A percentile compares a stretch with the other conserved stretches of the same genome.
Evolutionary conservation across 2,329 filamentous ascomycete genomes (phyloP).

Genomic region (Hymenoscyphus fructigenus): DNA sequence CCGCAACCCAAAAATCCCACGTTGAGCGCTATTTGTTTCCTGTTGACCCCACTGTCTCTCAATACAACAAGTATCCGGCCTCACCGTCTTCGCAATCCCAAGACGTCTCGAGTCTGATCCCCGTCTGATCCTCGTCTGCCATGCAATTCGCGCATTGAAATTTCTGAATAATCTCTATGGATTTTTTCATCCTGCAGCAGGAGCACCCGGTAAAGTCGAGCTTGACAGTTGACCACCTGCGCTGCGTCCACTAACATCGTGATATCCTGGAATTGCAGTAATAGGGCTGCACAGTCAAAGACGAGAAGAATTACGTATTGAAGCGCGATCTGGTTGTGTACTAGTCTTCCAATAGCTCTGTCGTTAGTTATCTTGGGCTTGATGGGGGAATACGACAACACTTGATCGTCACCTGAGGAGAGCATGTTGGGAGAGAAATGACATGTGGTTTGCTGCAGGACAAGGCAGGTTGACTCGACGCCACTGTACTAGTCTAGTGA

Average conservation of each 20-base stretch:
- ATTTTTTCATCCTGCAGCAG: background rate
- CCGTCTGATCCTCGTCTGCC: background rate
- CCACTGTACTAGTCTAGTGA: too few species aligned
- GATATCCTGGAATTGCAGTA: background rate
- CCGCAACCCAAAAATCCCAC: background rate
- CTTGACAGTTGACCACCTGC: background rate
- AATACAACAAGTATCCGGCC: background rate
- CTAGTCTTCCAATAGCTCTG: background rate
- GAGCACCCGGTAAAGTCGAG: too few species aligned
- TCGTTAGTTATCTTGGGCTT: background rate
- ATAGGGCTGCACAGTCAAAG: background rate
- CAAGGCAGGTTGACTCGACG: too few species aligned
- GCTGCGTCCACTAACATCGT: background rate
- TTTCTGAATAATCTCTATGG: background rate
- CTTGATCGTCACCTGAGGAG: background rate
- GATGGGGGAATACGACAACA: background rate
- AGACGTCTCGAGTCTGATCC: background rate
- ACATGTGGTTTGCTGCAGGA: background rate
- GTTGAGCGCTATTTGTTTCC: background rate
- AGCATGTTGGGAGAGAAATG: background rate
- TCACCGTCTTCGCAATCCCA: background rate
- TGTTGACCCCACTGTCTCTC: background rate
- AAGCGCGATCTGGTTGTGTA: background rate
- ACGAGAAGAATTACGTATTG: background rate
- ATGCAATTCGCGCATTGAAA: background rate